Conservation (phyloP, 306 rosid species). For the Geum urbanum region DNA sequence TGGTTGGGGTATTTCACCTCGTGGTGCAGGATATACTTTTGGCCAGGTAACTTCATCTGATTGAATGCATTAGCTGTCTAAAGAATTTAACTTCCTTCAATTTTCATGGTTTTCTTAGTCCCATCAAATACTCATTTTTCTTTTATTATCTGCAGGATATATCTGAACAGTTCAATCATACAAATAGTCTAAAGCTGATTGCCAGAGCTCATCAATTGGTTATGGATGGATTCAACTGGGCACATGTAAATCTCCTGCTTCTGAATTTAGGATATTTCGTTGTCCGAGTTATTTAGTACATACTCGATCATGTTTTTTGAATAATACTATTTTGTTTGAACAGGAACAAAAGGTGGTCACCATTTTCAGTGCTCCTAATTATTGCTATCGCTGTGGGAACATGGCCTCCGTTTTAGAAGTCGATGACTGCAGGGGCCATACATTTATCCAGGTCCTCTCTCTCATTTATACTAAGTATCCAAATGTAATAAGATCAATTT, state of each 20-base stretch:
- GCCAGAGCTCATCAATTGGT: constrained; percentile 99
- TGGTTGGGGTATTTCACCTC: constrained; percentile 99
- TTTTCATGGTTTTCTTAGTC: not conserved
- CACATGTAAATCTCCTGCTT: constrained; percentile 62
- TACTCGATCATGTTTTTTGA: constrained; percentile 4
- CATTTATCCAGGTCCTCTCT: constrained; percentile 81
- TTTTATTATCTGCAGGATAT: constrained; percentile 62
- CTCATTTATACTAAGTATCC: not conserved
- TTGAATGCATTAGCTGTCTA: not conserved
- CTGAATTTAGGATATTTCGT: constrained; percentile 1
- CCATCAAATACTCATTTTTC: constrained; percentile 12
- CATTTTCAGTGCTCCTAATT: constrained; percentile 83
- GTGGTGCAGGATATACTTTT: constrained; percentile 98
- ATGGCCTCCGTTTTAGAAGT: constrained; percentile 99
- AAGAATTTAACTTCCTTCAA: not conserved
- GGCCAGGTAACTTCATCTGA: constrained; percentile 69
- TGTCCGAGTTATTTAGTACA: constrained; percentile 22
- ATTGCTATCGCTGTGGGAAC: constrained; percentile 99
- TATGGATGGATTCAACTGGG: constrained; percentile 99
- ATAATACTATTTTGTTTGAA: constrained; percentile 27
- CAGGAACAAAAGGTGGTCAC: too few species aligned
- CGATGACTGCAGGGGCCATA: constrained; percentile 91
- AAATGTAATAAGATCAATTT: not conserved
- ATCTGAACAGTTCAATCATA: constrained; percentile 95
- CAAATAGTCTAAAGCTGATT: constrained; percentile 88